These are phyloP conservation scores for Huntiella decipiens DNA, from an alignment of 2,329 filamentous ascomycete species.

Conservation along the genomic window DNA sequence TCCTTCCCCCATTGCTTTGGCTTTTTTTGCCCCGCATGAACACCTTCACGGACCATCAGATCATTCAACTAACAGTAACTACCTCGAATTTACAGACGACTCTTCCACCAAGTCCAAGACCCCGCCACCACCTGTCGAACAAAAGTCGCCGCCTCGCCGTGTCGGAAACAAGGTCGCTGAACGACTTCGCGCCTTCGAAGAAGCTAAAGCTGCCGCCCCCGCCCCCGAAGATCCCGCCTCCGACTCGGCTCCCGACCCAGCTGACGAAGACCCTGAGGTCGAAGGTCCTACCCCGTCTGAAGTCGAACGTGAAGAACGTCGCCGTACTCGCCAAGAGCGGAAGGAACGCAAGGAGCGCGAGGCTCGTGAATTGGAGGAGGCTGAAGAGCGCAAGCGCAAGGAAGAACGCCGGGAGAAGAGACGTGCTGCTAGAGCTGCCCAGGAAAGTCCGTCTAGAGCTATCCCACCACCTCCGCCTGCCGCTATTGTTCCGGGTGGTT, in stretches of 20 bases:
- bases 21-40: background rate
- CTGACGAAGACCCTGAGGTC: background rate
- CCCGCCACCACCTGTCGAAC: background rate
- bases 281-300: slow-evolving; percentile 2
- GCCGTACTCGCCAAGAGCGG: slow-evolving; percentile 8
- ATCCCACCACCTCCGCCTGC: slow-evolving; percentile 2
- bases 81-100: slow-evolving; percentile 4
- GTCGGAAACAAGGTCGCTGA: slow-evolving; percentile 33
- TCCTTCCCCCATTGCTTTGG: background rate
- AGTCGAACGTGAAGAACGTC: slow-evolving; percentile 8
- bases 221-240: slow-evolving; percentile 9
- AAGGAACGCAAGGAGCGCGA: slow-evolving; percentile 6
- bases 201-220: slow-evolving; percentile 21
- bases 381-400: slow-evolving; percentile 1
- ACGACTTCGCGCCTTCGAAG: slow-evolving; percentile 36
- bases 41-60: background rate
- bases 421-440: background rate
- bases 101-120: slow-evolving; percentile 2
- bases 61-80: background rate
- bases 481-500: slow-evolving; percentile 34
- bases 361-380: slow-evolving; percentile 4
- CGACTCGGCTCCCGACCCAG: background rate
- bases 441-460: slow-evolving; percentile 1
- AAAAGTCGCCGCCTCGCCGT: slow-evolving; percentile 2
- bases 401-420: slow-evolving; percentile 7